A percentile compares a stretch with the other conserved stretches of the same genome.
phyloP scores from a whole-genome alignment of 768 basidiomycete species.

The Psilocybe sp. region DNA sequence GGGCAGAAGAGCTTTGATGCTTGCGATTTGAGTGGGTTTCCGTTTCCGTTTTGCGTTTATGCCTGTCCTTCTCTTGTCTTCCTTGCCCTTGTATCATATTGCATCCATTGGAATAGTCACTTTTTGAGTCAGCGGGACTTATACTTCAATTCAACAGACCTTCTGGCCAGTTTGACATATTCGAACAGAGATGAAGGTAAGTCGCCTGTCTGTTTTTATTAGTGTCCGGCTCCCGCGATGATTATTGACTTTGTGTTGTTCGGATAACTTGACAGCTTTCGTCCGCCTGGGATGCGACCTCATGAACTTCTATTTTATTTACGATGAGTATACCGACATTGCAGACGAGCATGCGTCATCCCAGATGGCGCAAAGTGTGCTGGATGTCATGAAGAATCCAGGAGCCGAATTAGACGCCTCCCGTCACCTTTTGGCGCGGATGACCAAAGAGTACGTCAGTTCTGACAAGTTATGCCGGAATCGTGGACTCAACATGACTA shows the following conservation, averaged over 20 bases:
- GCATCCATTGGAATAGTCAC: no score
- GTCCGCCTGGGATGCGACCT: conserved; percentile 35
- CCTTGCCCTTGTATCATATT: no score
- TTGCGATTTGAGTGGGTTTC: conserved; percentile 19
- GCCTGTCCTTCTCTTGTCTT: no score
- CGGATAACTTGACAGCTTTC: conserved; percentile 9
- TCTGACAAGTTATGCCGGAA: not conserved
- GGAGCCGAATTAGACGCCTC: conserved; percentile 20
- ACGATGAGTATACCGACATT: conserved; percentile 51
- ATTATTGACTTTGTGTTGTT: not conserved
- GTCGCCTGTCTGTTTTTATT: not conserved
- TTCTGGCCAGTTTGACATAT: conserved; percentile 18
- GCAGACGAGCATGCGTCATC: conserved; percentile 26
- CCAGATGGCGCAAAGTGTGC: conserved; percentile 28
- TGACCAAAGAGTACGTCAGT: conserved; percentile 33
- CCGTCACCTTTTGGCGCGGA: conserved; percentile 33
- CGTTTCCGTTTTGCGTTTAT: not conserved
- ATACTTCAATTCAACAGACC: conserved; percentile 1
- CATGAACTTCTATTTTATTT: conserved; percentile 49
- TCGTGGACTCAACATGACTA: not conserved
- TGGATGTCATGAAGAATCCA: conserved; percentile 38
- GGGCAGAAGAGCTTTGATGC: conserved; percentile 20
- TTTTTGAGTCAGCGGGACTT: no score
- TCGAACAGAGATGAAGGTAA: conserved; percentile 12
- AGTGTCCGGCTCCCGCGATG: not conserved